Evolutionary conservation across 192 early-diverging fungal species (phyloP), one percentile per base, ranked within the genome.

Genomic region (Coemansia sp.): DNA sequence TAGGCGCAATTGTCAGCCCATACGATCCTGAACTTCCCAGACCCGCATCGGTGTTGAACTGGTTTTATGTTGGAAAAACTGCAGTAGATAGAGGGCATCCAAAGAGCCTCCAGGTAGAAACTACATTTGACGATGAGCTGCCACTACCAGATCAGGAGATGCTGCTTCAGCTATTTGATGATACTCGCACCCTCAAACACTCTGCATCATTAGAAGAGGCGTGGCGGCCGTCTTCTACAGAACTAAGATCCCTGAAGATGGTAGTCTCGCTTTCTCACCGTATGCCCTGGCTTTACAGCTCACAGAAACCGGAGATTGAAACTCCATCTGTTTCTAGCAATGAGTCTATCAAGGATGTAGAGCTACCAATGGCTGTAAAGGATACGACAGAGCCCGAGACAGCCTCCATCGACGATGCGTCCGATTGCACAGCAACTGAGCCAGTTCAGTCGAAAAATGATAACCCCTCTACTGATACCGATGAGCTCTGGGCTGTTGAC

Each of bases 1-100:
- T 96, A 1, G 94, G 94, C 17, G 94, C 92, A 4, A 96, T 96
- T 64, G 88, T 95, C 25, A 91, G 91, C 6, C 94, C 94, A 7
- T 96, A 94, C 57, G 90, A 94, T 72, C 89, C 88, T 1, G 73
- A 86, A 31, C 84, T 94, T 23, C 90, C 89, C 19, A 88, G 87
- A 3, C 86, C 93, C 0, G 76, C 86, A 5, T 94, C 93, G 6
- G 89, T 83, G 17, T 86, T 95, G 63, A 96, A 92, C 64, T 96
- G 93, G 93, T 96, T 95, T 70, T 89, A 89, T 61, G 88, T 94
- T 9, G 84, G 81, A 27, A 79, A 71, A 30, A 71, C 81, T 0
- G 74, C 74, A 2, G 76, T 85, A 1, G 88, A 90, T 57, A 75
- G 81, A 24, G 84, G 88, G 0, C 83, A 88, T 25, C 90, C 91